Base-by-base conservation (phyloP, 1,139 yeast species). In the Saccharomyces hybrid region DNA sequence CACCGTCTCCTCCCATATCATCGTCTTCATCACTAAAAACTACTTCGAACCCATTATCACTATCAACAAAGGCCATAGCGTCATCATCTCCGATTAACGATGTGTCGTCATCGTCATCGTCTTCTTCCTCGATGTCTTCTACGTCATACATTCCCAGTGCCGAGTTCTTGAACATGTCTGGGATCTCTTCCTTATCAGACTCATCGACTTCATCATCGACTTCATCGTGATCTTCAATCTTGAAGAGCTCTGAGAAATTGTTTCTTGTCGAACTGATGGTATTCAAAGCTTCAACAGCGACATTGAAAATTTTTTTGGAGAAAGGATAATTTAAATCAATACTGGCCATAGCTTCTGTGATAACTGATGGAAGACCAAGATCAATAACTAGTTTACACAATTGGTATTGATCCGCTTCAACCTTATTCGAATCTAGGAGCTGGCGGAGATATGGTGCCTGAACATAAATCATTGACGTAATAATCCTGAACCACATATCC, bases 131-230 rank as follows among this genome's bases (percentile, higher is more conserved):
- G n/a, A n/a, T 78, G 52, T 87, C 95, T 32, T 78, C 86, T 52
- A 88, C 84, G 63, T 91, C 97, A 67, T 87, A 91, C 96, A 91
- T 90, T 1, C 97, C 97, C 52, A 91, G 76, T 0, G 97, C 88
- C 0, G 97, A 90, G 67, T 91, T 89, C 52, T 86, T 77, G 70
- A 90, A 84, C 64, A 91, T 75, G 67, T 90, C 95, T 0, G 96
- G 91, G 0, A 90, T 81, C 54, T 88, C 95, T 51, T 87, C 95
- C 51, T 81, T 76, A 38, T 78, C 82, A 42, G 78, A 75, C 34
- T 82, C 88, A 5, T 76, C 82, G n/a, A 74, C 82, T 13, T 78
- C 79, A 51, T 79, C 86, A 41, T 83, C 86, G 49, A 81, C 87
- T 32, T 83, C 88, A 31, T 75, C 88, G 34, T 75, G 81, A n/a